Conservation (phyloP, 2,329 filamentous ascomycete genomes). For the Microsporum canis region DNA sequence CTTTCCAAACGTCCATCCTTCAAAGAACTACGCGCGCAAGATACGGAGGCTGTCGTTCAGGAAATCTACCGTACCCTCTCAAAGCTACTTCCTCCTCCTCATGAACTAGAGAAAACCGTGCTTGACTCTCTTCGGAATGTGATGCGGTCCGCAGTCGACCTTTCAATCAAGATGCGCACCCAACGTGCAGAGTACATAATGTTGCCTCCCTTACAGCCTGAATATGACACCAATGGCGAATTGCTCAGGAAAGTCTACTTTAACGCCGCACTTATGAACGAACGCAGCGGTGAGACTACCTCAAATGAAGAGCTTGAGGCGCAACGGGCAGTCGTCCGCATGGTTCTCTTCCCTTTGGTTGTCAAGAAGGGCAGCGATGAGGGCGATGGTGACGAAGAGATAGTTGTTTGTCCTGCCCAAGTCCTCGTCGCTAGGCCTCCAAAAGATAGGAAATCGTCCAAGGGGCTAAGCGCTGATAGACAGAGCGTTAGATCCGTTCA, state of each 20-base stretch:
- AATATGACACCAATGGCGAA: slow-evolving; percentile 89
- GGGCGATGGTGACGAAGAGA: slow-evolving; percentile 76
- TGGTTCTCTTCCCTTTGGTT: slow-evolving; percentile 91
- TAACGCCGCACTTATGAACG: slow-evolving; percentile 90
- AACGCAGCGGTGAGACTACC: slow-evolving; percentile 59
- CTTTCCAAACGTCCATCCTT: slow-evolving; percentile 74
- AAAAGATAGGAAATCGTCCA: slow-evolving; percentile 34
- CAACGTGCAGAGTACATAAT: slow-evolving; percentile 97
- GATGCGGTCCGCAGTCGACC: slow-evolving; percentile 73
- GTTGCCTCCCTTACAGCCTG: slow-evolving; percentile 86
- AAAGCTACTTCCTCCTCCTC: slow-evolving; percentile 74
- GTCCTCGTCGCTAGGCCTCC: slow-evolving; percentile 59
- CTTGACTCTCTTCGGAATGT: slow-evolving; percentile 77
- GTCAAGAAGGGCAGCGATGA: slow-evolving; percentile 89
- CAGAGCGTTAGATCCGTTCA: slow-evolving; percentile 34
- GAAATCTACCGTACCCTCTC: slow-evolving; percentile 77
- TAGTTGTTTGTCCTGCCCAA: slow-evolving; percentile 89
- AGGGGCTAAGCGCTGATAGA: slow-evolving; percentile 31
- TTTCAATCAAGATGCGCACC: slow-evolving; percentile 94
- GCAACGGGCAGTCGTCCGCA: slow-evolving; percentile 65
- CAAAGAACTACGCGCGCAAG: slow-evolving; percentile 66
- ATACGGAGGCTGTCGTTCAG: slow-evolving; percentile 91
- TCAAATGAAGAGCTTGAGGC: slow-evolving; percentile 73
- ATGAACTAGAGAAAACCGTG: slow-evolving; percentile 67
- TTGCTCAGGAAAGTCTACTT: slow-evolving; percentile 78